Conservation (phyloP, 805 yeast species). For the Yamadazyma kitorensis region DNA sequence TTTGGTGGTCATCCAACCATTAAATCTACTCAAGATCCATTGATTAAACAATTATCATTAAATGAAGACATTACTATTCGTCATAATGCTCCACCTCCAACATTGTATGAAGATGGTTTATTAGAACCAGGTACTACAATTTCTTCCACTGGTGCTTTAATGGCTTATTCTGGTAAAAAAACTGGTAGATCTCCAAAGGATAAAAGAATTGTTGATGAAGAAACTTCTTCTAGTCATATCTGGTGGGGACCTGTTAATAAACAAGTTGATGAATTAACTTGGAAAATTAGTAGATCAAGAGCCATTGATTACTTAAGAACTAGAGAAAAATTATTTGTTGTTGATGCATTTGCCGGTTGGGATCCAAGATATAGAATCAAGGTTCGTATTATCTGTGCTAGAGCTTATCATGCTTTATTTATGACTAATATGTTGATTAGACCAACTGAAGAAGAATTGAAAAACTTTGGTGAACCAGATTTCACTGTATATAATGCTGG, state of each 20-base stretch:
- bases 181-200: slow-evolving; percentile 99
- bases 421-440: slow-evolving; percentile 98
- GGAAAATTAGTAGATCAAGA: slow-evolving; percentile 94
- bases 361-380: slow-evolving; percentile 96
- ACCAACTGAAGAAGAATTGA: slow-evolving; percentile 88
- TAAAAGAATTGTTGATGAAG: slow-evolving; percentile 96
- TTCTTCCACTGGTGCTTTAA: slow-evolving; percentile 88
- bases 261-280: slow-evolving; percentile 88
- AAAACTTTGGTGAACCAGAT: slow-evolving; percentile 93
- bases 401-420: slow-evolving; percentile 97
- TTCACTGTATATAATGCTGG: slow-evolving; percentile 98
- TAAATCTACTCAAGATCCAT: slow-evolving; percentile 38
- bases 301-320: slow-evolving; percentile 96
- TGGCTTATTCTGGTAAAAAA: slow-evolving; percentile 93
- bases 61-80: slow-evolving; percentile 65
- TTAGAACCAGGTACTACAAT: slow-evolving; percentile 88
- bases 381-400: slow-evolving; percentile 93
- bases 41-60: slow-evolving; percentile 43
- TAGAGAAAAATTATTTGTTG: slow-evolving; percentile 87
- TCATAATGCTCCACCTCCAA: slow-evolving; percentile 92
- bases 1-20: slow-evolving; percentile 40
- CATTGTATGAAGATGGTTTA: slow-evolving; percentile 91
- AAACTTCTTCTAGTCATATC: slow-evolving; percentile 72
- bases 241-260: slow-evolving; percentile 99
- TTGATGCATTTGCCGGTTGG: slow-evolving; percentile 99